Evolutionary conservation across 169 alveolate genomes (phyloP), one percentile per base, ranked within the genome.

Genomic region (Condylostoma magnum): DNA sequence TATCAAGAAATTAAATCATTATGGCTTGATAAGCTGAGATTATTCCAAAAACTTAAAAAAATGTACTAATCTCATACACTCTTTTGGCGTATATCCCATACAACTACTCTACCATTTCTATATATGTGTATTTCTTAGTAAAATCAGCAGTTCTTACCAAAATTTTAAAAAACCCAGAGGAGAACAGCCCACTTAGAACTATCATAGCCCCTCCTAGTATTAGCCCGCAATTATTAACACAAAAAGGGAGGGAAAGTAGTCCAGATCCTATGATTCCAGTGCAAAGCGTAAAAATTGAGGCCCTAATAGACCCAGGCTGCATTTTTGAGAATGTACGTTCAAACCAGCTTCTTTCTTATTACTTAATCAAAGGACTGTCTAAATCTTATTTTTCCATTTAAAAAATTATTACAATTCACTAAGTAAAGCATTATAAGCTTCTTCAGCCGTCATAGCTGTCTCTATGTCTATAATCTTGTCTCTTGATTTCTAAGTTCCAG

Each of bases 261-360:
- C 92, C 92, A 10, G 79, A 69, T 69, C 92, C 92, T 46, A 85
- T 57, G 8, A 81, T 77, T n/a, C 63, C 57, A 28, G 72, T 78
- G 38, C 77, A 63, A 54, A 85, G 51, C 34, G 76, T 57, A 76
- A 85, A 81, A 10, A 85, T 81, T 66, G 82, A 60, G 36, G 89
- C 89, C 47, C 87, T 72, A 0, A 85, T 44, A 37, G 85, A 73
- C 0, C 92, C 92, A 6, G 84, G 69, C 12, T 65, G 68, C 63
- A 85, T 72, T 22, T 77, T 77, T 0, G 86, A 81, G 58, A 85
- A 85, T 25, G 70, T 55, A 60, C 80, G 80, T 47, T 72, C 30
- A 44, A 73, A 12, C 60, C 60, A 51, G 2, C n/a, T n/a, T n/a
- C n/a, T n/a, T n/a, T n/a, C n/a, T n/a, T n/a, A n/a, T n/a, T n/a